A percentile compares a stretch with the other conserved stretches of the same genome.
These are phyloP conservation scores for Ramaria sp. DNA, from an alignment of 768 basidiomycete genomes.

Conservation along the genomic window DNA sequence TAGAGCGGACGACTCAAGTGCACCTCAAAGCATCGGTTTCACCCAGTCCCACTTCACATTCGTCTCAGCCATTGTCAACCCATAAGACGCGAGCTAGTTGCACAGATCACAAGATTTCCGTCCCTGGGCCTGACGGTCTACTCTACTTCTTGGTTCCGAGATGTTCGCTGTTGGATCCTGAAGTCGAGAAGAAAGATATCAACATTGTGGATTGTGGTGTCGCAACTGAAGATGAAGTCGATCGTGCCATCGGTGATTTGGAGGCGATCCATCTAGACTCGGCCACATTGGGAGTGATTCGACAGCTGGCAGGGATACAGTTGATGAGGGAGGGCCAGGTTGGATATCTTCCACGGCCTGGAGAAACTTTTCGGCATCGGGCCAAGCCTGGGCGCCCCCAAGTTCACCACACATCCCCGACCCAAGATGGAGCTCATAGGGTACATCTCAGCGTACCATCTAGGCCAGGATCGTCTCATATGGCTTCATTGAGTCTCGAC, in stretches of 20 bases:
- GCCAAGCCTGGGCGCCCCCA: slow-evolving; percentile 9
- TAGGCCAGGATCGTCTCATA: slow-evolving; percentile 11
- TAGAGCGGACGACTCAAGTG: background rate
- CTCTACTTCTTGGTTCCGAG: slow-evolving; percentile 12
- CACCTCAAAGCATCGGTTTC: background rate
- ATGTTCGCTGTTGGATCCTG: slow-evolving; percentile 9
- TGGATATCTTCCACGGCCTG: slow-evolving; percentile 46
- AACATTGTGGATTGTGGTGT: slow-evolving; percentile 12
- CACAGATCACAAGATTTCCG: background rate
- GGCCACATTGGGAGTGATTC: slow-evolving; percentile 33
- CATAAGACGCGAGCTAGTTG: background rate
- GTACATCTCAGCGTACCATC: background rate
- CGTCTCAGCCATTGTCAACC: background rate
- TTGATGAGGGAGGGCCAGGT: slow-evolving; percentile 55
- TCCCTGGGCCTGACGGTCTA: background rate
- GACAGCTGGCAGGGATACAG: slow-evolving; percentile 55
- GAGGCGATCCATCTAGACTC: slow-evolving; percentile 7
- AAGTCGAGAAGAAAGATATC: slow-evolving; percentile 11
- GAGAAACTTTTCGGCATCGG: slow-evolving; percentile 25
- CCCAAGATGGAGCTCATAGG: background rate
- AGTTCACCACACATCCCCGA: background rate
- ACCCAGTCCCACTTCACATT: background rate
- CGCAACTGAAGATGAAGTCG: slow-evolving; percentile 10
- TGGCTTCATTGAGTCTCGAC: slow-evolving; percentile 8
- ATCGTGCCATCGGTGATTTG: slow-evolving; percentile 10